phyloP scores from a whole-genome alignment of 352 stramenopile genomes.

The Paralagenidium karlingii region DNA sequence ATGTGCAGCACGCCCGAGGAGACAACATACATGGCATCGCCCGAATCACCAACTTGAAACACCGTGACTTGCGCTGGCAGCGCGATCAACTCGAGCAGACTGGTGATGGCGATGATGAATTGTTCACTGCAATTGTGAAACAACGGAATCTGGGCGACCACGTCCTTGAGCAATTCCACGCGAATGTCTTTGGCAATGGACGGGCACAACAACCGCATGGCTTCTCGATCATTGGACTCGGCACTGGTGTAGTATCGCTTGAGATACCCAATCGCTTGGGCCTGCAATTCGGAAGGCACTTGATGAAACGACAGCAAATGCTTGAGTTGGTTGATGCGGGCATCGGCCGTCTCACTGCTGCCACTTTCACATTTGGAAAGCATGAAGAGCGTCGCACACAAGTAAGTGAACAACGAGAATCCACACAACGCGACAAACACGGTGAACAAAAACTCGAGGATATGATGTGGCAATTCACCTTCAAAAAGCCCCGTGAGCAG shows the following conservation, averaged over 20 bases:
- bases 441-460: conserved; percentile 43
- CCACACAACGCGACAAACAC: conserved; percentile 37
- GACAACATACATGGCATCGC: conserved; percentile 62
- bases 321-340: conserved; percentile 50
- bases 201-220: conserved; percentile 40
- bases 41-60: conserved; percentile 39
- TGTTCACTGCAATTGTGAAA: conserved; percentile 38
- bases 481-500: conserved; percentile 42
- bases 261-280: conserved; percentile 45
- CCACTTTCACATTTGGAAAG: conserved; percentile 56
- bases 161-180: conserved; percentile 36
- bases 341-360: conserved; percentile 35
- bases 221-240: conserved; percentile 48
- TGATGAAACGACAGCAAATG: conserved; percentile 54
- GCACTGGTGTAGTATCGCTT: conserved; percentile 52
- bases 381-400: conserved; percentile 65
- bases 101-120: conserved; percentile 46
- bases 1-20: conserved; percentile 48
- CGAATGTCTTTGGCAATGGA: conserved; percentile 62
- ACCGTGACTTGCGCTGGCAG: conserved; percentile 39
- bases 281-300: conserved; percentile 28
- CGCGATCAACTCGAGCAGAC: conserved; percentile 38
- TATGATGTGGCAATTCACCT: conserved; percentile 34
- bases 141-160: conserved; percentile 36
- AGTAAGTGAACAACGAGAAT: conserved; percentile 53